A percentile compares a stretch with the other conserved stretches of the same genome.
Evolutionary conservation across 106 monocot species (phyloP).

Genomic region (Dactylorhiza incarnata): DNA sequence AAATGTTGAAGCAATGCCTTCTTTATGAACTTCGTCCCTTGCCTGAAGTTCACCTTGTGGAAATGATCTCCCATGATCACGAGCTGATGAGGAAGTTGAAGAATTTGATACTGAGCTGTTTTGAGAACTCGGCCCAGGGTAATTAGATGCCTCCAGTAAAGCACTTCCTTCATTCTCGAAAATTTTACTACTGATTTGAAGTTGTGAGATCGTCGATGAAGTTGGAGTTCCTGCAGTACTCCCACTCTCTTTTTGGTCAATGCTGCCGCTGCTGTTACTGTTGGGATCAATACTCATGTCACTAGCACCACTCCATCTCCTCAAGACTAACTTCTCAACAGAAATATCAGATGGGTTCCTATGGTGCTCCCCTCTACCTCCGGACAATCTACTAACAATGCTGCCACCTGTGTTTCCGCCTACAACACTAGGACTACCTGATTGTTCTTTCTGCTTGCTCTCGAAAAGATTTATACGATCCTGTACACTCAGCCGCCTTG

Average conservation of each 20-base stretch:
- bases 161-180: conserved; percentile 21
- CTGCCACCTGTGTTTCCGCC: conserved; percentile 16
- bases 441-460: conserved; percentile 72
- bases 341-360: conserved; percentile 72
- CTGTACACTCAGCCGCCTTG: conserved; percentile 77
- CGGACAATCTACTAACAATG: conserved; percentile 18
- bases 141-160: conserved; percentile 32
- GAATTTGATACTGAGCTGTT: conserved; percentile 11
- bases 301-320: conserved; percentile 95
- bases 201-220: conserved; percentile 35
- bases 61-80: conserved; percentile 6
- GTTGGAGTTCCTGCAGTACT: conserved; percentile 40
- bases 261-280: conserved; percentile 30
- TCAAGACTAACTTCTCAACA: conserved; percentile 69
- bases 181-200: conserved; percentile 20
- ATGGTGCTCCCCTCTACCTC: conserved; percentile 54
- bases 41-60: conserved; percentile 6
- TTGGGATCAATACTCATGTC: conserved; percentile 91
- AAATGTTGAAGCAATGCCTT: conserved; percentile 9
- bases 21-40: conserved; percentile 13
- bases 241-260: conserved; percentile 44
- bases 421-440: conserved; percentile 16
- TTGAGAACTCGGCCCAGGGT: conserved; percentile 17
- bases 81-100: conserved; percentile 25
- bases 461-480: conserved; percentile 96